These are phyloP conservation scores for Cadophora luteo-olivacea DNA, from an alignment of 2,329 filamentous ascomycete genomes.

Conservation along the genomic window DNA sequence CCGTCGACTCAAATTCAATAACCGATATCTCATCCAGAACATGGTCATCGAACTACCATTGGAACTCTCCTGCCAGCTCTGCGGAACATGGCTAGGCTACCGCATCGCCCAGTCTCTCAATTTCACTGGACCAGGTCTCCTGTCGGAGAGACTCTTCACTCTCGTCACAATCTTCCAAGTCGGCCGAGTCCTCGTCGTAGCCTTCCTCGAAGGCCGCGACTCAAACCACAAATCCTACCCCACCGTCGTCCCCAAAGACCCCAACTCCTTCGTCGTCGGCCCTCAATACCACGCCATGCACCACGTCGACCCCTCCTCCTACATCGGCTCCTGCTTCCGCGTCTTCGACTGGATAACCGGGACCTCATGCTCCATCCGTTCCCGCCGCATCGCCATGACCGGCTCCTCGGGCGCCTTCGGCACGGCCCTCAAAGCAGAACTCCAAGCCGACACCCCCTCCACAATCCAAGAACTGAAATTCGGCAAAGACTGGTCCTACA, in stretches of 20 bases:
- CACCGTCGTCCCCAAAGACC: slow-evolving; percentile 29
- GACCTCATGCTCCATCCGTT: slow-evolving; percentile 19
- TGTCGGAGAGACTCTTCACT: slow-evolving; percentile 22
- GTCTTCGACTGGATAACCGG: slow-evolving; percentile 31
- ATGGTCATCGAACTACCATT: slow-evolving; percentile 27
- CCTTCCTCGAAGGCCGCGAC: slow-evolving; percentile 25
- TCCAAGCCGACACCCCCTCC: slow-evolving; percentile 19
- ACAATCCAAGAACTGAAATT: slow-evolving; percentile 23
- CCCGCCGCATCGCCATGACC: slow-evolving; percentile 25
- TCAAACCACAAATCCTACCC: slow-evolving; percentile 29
- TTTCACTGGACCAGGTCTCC: slow-evolving; percentile 11
- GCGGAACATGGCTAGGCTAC: slow-evolving; percentile 29
- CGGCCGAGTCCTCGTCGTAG: slow-evolving; percentile 25
- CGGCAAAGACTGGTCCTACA: slow-evolving; percentile 21
- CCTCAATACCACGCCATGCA: slow-evolving; percentile 32
- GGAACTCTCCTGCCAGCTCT: slow-evolving; percentile 27
- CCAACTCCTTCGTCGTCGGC: slow-evolving; percentile 28
- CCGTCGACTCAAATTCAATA: slow-evolving; percentile 30
- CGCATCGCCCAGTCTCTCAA: slow-evolving; percentile 6
- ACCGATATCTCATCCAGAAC: slow-evolving; percentile 27
- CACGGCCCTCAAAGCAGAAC: slow-evolving; percentile 20
- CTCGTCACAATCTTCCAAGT: slow-evolving; percentile 22
- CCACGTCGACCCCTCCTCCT: slow-evolving; percentile 30
- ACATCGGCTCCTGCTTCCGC: slow-evolving; percentile 30
- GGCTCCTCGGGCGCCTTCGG: slow-evolving; percentile 18